Base-by-base conservation (phyloP, 352 stramenopile species). In the Pythium utonaiense region DNA sequence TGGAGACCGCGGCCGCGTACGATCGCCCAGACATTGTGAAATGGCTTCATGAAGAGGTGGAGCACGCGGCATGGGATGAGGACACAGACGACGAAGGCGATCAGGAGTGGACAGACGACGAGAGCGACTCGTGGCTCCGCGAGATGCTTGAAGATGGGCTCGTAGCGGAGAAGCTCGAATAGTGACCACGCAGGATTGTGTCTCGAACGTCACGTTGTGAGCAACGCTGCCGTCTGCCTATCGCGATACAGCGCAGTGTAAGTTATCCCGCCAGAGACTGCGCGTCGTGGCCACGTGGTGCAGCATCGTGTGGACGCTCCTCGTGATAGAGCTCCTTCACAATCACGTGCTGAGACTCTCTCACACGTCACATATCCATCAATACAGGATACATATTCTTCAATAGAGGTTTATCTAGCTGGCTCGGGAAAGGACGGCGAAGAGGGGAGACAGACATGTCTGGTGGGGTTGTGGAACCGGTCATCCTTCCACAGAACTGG, bases 1-100 rank as follows among this genome's bases (percentile, higher is more conserved):
- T 82, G n/a, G 59, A 75, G 3, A 71, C 75, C 53, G 78, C 78
- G 31, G 24, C 73, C n/a, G 57, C 66, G 5, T 62, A 67, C 40
- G 24, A 19, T 9, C 50, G 64, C 31, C 30, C 16, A 19, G 53
- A 30, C 25, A 45, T 83, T 12, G 60, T 60, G 1, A 62, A 64
- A 8, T 72, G 79, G 51, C 71, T 71, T 22, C 31, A 53, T 30
- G 71, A 78, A 31, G 66, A 78, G 25, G 52, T 69, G 7, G 52
- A 73, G 16, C 61, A 68, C 4, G 3, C 67, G 10, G n/a, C 50
- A 19, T 44, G 7, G 13, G 19, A 24, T 27, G 38, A 56, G 12
- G 33, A 34, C 21, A 25, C 21, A 44, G 51, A 57, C 27, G 50
- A 42, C 3, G 53, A 74, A 12, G 57, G 74, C 3, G 56, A 67